Conservation (phyloP, 1,284 basidiomycete genomes). For the Moesziomyces parantarcticus region DNA sequence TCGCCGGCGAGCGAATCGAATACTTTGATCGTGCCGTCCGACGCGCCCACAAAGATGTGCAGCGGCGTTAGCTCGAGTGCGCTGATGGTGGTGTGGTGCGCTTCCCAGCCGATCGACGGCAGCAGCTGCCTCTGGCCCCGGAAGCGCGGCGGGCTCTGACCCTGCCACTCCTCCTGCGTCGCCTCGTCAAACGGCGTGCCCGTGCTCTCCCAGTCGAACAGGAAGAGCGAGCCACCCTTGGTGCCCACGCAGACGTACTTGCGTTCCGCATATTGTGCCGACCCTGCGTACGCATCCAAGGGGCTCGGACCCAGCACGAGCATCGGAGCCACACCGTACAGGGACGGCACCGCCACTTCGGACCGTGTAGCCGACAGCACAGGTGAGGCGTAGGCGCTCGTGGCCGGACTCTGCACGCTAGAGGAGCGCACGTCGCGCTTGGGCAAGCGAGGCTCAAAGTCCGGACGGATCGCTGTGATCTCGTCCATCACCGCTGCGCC, state of each 20-base stretch:
- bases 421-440: conserved; percentile 34
- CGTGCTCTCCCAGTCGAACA: conserved; percentile 58
- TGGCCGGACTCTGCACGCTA: conserved; percentile 24
- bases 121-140: conserved; percentile 75
- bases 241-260: conserved; percentile 63
- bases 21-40: conserved; percentile 74
- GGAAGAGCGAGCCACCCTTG: conserved; percentile 51
- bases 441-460: conserved; percentile 56
- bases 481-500: conserved; percentile 49
- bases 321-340: conserved; percentile 3
- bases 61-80: conserved; percentile 53
- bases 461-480: conserved; percentile 54
- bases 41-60: conserved; percentile 60
- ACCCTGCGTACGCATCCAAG: conserved; percentile 21
- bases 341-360: not conserved
- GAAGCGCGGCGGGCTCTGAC: conserved; percentile 73
- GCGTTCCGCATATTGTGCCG: conserved; percentile 52
- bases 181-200: conserved; percentile 33
- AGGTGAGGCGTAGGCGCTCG: conserved; percentile 32
- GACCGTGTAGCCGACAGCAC: conserved; percentile 24
- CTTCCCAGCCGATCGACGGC: conserved; percentile 58
- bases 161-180: conserved; percentile 53
- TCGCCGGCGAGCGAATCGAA: conserved; percentile 77
- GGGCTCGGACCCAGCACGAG: conserved; percentile 40
- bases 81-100: conserved; percentile 58